These are phyloP conservation scores for Penicillium psychrofluorescens DNA, from an alignment of 495 filamentous ascomycete species.

Conservation along the genomic window DNA sequence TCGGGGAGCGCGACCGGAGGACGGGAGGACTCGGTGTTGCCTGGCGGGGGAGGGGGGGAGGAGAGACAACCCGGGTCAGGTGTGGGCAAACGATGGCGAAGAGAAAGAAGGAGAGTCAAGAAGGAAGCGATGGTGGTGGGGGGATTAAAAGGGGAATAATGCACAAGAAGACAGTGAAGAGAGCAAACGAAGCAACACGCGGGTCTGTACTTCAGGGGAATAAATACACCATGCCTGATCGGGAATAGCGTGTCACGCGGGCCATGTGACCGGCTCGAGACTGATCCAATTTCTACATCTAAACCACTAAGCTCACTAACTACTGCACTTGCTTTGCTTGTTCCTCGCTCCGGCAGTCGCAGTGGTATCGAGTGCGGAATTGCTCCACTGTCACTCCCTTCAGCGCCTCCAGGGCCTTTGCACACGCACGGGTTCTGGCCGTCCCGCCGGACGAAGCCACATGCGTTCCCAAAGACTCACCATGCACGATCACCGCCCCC, in stretches of 20 bases:
- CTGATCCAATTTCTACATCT: neutral
- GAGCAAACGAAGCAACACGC: conserved; percentile 7
- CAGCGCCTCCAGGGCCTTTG: conserved; percentile 54
- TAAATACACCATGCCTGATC: conserved; percentile 8
- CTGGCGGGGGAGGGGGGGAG: conserved; percentile 12
- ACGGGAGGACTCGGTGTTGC: conserved; percentile 12
- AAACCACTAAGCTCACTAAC: neutral
- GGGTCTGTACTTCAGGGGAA: conserved; percentile 25
- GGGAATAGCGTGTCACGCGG: conserved; percentile 16
- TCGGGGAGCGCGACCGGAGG: conserved; percentile 12
- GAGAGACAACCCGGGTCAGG: neutral
- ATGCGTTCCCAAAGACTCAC: conserved; percentile 54
- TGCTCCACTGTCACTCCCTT: conserved; percentile 49
- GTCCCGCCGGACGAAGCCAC: conserved; percentile 55
- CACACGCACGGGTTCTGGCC: conserved; percentile 68
- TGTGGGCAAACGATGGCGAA: neutral
- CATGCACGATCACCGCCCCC: conserved; percentile 73
- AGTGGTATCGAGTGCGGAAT: conserved; percentile 54
- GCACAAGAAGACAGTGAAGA: conserved; percentile 12
- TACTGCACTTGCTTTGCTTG: neutral
- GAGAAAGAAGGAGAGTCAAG: neutral
- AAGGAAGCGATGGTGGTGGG: neutral
- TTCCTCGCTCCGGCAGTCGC: conserved; percentile 44
- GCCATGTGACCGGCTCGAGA: conserved; percentile 15
- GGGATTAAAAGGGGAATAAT: neutral